Conservation (phyloP, 1,284 basidiomycete species). For the Sporisorium iseilematis-ciliati region DNA sequence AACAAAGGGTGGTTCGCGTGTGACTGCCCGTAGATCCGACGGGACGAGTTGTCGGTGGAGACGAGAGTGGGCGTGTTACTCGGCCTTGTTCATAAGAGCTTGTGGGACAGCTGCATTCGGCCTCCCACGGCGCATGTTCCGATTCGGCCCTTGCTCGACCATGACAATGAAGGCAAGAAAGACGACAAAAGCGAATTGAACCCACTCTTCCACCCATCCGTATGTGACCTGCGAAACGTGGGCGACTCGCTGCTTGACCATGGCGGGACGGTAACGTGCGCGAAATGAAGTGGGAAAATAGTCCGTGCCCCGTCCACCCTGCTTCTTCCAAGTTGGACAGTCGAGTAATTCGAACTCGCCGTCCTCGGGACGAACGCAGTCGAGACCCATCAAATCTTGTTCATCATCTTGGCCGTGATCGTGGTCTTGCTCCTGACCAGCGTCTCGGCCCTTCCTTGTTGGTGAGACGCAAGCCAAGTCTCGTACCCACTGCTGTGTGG, state of each 20-base stretch:
- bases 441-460: not conserved
- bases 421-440: slow-evolving; percentile 10
- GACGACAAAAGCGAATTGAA: slow-evolving; percentile 57
- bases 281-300: slow-evolving; percentile 56
- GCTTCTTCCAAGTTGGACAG: slow-evolving; percentile 46
- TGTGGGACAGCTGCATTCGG: slow-evolving; percentile 5
- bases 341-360: slow-evolving; percentile 58
- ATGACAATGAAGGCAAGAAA: slow-evolving; percentile 61
- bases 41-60: not conserved
- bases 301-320: slow-evolving; percentile 54
- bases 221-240: slow-evolving; percentile 50
- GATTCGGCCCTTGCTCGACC: slow-evolving; percentile 46
- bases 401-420: slow-evolving; percentile 5
- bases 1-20: not conserved
- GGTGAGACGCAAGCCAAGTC: slow-evolving; percentile 30
- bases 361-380: slow-evolving; percentile 29
- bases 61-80: slow-evolving; percentile 4
- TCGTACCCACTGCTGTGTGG: slow-evolving; percentile 34
- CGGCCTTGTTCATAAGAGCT: slow-evolving; percentile 16
- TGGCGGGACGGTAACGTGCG: slow-evolving; percentile 54
- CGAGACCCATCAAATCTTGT: slow-evolving; percentile 15
- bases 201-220: slow-evolving; percentile 61
- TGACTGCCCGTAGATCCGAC: not conserved
- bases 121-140: slow-evolving; percentile 19
- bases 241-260: slow-evolving; percentile 56